Percentiles rank a stretch among this genome's conserved stretches.
Conservation (phyloP, 2,329 filamentous ascomycete species). For the Trichophyton mentagrophytes region DNA sequence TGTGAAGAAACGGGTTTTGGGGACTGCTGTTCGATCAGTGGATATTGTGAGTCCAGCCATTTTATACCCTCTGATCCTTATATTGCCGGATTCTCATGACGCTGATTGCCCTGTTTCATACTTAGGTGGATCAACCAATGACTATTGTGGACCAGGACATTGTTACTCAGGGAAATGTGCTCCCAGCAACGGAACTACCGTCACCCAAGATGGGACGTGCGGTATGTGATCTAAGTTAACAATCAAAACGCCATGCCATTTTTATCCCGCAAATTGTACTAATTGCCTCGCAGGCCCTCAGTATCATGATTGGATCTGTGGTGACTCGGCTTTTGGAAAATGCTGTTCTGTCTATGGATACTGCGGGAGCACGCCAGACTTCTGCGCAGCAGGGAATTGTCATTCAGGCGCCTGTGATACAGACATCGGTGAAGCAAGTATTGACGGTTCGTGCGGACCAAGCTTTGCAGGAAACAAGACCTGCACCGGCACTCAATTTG, state of each 20-base stretch:
- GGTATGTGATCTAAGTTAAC: background rate
- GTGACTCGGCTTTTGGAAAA: slow-evolving; percentile 11
- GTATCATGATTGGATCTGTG: slow-evolving; percentile 4
- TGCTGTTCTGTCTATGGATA: slow-evolving; percentile 12
- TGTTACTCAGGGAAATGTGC: background rate
- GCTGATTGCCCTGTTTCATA: background rate
- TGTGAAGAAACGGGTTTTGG: slow-evolving; percentile 8
- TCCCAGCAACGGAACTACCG: background rate
- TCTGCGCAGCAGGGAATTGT: slow-evolving; percentile 8
- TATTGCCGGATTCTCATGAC: background rate
- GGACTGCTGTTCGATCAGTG: background rate
- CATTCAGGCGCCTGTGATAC: slow-evolving; percentile 10
- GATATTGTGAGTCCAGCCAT: background rate
- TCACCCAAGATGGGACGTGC: background rate
- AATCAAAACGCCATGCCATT: slow-evolving; percentile 5
- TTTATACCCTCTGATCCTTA: background rate
- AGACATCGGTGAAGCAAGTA: slow-evolving; percentile 3
- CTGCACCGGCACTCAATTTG: slow-evolving; percentile 11
- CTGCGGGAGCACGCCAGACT: slow-evolving; percentile 6
- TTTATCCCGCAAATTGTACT: background rate
- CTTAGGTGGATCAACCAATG: background rate
- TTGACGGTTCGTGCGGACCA: slow-evolving; percentile 13
- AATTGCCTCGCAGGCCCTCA: background rate
- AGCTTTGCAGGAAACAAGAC: slow-evolving; percentile 10
- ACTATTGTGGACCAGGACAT: background rate